phyloP scores from a whole-genome alignment of 1,139 yeast species.

The Candida neerlandica region DNA sequence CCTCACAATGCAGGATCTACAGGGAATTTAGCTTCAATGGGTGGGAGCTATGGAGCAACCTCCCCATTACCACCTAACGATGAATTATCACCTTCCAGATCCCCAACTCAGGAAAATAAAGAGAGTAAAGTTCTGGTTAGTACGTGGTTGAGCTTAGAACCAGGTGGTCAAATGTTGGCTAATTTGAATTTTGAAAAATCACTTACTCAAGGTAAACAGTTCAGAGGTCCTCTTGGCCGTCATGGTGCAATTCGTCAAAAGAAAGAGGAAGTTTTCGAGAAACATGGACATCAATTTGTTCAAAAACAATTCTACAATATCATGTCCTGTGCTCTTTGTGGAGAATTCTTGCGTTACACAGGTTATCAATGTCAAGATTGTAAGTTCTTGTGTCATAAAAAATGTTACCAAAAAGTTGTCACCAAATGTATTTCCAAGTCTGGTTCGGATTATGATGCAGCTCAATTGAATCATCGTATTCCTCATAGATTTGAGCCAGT shows the following conservation, averaged over 20 bases:
- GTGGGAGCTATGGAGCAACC: slow-evolving; percentile 11
- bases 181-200: slow-evolving; percentile 78
- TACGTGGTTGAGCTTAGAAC: slow-evolving; percentile 93
- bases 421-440: slow-evolving; percentile 94
- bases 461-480: slow-evolving; percentile 90
- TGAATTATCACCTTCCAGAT: slow-evolving; percentile 8
- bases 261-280: slow-evolving; percentile 93
- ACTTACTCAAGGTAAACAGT: slow-evolving; percentile 53
- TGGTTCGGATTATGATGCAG: slow-evolving; percentile 83
- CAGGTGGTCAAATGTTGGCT: slow-evolving; percentile 85
- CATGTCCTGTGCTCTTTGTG: slow-evolving; percentile 97
- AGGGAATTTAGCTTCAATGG: background rate
- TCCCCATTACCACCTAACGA: slow-evolving; percentile 9
- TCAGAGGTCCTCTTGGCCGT: slow-evolving; percentile 83
- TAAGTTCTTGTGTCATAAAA: slow-evolving; percentile 89
- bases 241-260: slow-evolving; percentile 97
- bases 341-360: slow-evolving; percentile 89
- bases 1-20: slow-evolving; percentile 24
- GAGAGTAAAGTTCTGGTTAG: slow-evolving; percentile 50
- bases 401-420: slow-evolving; percentile 91
- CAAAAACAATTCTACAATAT: slow-evolving; percentile 94
- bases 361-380: slow-evolving; percentile 98
- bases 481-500: slow-evolving; percentile 94
- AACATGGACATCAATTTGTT: slow-evolving; percentile 95
- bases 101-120: slow-evolving; percentile 10